Conservation (phyloP, 257 asterid species). For the Paraleonurus japonicus region DNA sequence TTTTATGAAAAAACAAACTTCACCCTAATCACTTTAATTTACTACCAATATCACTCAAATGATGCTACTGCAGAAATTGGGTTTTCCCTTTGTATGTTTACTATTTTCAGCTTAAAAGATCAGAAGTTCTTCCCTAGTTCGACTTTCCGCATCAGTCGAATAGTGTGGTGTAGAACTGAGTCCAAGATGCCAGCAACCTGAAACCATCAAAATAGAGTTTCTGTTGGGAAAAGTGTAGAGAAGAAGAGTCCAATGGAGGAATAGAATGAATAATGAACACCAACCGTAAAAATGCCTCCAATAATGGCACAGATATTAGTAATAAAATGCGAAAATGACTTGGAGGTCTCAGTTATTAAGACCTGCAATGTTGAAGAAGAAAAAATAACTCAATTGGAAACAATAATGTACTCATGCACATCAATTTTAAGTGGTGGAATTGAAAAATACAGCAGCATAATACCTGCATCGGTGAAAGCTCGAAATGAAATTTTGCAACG, state of each 20-base stretch:
- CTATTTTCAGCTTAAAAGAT: conserved; percentile 28
- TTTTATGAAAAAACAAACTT: neutral
- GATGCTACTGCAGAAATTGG: conserved; percentile 21
- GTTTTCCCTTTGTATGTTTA: conserved; percentile 22
- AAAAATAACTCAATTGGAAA: conserved; percentile 14
- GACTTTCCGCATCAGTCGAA: conserved; percentile 69
- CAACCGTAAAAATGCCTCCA: conserved; percentile 93
- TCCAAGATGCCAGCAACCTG: conserved; percentile 98
- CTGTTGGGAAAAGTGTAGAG: neutral
- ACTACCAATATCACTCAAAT: conserved; percentile 28
- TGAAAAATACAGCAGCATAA: conserved; percentile 11
- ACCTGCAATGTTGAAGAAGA: conserved; percentile 43
- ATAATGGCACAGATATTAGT: conserved; percentile 86
- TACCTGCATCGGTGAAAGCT: conserved; percentile 97
- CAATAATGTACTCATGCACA: neutral
- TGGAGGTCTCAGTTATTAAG: conserved; percentile 64
- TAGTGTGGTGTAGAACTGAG: conserved; percentile 63
- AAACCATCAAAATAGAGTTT: conserved; percentile 19
- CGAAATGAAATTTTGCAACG: conserved; percentile 80
- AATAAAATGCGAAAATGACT: conserved; percentile 79
- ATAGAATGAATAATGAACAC: conserved; percentile 24
- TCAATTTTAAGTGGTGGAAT: neutral
- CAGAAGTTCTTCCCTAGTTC: conserved; percentile 85
- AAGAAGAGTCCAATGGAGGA: neutral
- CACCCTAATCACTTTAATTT: conserved; percentile 30